Base-by-base conservation (phyloP, 768 basidiomycete genomes). In the Thelephora ganbajun region DNA sequence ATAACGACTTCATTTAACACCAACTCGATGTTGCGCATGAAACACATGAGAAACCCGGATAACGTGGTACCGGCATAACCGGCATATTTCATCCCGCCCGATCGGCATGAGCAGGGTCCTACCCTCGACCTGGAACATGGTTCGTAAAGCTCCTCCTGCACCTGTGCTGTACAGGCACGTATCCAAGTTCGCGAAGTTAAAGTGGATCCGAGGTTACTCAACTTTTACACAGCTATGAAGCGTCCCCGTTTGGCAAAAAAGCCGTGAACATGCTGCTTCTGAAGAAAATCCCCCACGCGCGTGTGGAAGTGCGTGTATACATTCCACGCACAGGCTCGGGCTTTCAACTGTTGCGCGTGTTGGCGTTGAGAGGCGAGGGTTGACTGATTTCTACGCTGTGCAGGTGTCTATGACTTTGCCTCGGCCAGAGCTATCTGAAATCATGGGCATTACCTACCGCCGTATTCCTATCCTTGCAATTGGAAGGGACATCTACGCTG, bases 401-500 rank as follows among this genome's bases (percentile, higher is more conserved):
- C 36, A 80, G 76, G 73, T 79, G 13, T 63, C 73, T 1, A 56
- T 57, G 45, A 59, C 64, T n/a, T 65, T 74, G 6, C 76, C 77
- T 33, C 74, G 77, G 12, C 72, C 76, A 5, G 77, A 74, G 56
- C 68, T 80, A 44, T 68, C 73, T 44, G 69, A 71, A 18, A 56
- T 69, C 1, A 65, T 66, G 18, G 78, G 76, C 2, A 60, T 80
- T 11, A 61, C 62, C 20, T 79, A 80, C 58, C 73, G 79, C 11
- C 69, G 73, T 12, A 75, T 81, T 20, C 77, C 77, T 9, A 63
- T 80, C 19, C 66, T 78, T 6, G 73, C 77, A 7, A 74, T 80
- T 39, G 77, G 77, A 12, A 74, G 72, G 53, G 76, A 79, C 54
- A 63, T 79, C 2, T 79, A 77, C 59, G 76, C 73, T 55, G 77